Evolutionary conservation across 768 basidiomycete species (phyloP), one percentile per base, ranked within the genome.

Genomic region (Cystobasidium ongulense): DNA sequence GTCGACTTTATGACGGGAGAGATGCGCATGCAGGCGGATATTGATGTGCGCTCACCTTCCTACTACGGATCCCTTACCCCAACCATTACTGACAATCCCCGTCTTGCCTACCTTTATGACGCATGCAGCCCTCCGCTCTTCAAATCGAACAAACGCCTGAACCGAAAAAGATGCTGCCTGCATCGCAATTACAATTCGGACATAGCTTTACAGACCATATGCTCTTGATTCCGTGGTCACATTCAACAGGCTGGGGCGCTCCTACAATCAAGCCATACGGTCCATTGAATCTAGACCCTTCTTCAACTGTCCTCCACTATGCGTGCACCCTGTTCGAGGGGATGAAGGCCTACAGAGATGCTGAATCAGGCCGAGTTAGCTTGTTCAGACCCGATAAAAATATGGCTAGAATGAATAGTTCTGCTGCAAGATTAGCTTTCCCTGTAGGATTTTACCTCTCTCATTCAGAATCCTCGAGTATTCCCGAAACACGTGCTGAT

Each of bases 351-450:
- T 97, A 95, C 83, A 85, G 88, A 61, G 87, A 88, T 76, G 81
- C 76, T 29, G 75, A 86, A 41, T 82, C 86, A 61, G 92, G 89
- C 39, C 87, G 85, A 31, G 86, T 93, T 25, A 86, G 89, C 21
- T 82, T 97, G 76, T 97, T 97, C 85, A 84, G 94, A 54, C 95
- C 94, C 1, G 91, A 96, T 82, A 78, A 76, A 90, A 96, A 97
- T 83, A 95, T 97, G 92, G 88, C 88, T 79, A 88, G 94, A 31
- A 93, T 98, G 92, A 92, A 91, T 82, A 85, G 76, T 57, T 91
- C 89, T 78, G 93, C 94, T 17, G 77, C 82, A 29, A 87, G 94
- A 50, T 59, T 79, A 1, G 79, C 77, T 29, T 79, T 80, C 68
- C 79, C 79, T 1, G 77, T 78, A 23, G 8, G 75, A 52, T 0